phyloP scores from a whole-genome alignment of 768 basidiomycete species.

The Naematelia encephala region DNA sequence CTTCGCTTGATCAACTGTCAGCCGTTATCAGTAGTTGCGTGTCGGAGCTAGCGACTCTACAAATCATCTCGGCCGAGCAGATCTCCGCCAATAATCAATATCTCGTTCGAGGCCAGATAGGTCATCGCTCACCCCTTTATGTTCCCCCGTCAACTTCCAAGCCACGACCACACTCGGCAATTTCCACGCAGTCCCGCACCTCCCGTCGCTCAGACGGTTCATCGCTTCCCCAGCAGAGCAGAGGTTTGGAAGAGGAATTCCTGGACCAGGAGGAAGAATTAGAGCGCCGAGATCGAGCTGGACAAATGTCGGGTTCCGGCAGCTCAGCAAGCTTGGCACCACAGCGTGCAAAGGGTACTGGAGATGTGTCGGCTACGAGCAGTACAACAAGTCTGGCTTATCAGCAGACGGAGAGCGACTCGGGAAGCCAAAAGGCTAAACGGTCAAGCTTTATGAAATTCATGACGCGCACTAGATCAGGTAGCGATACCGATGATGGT shows the following conservation, averaged over 20 bases:
- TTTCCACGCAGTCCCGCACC: slow-evolving; percentile 16
- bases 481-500: slow-evolving; percentile 35
- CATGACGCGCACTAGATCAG: slow-evolving; percentile 31
- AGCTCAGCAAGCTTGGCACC: background rate
- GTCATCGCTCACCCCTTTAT: slow-evolving; percentile 17
- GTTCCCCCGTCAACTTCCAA: slow-evolving; percentile 4
- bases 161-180: slow-evolving; percentile 15
- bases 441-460: slow-evolving; percentile 21
- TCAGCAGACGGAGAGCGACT: slow-evolving; percentile 38
- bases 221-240: slow-evolving; percentile 9
- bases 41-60: slow-evolving; percentile 19
- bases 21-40: slow-evolving; percentile 15
- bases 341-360: background rate
- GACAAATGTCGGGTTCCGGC: slow-evolving; percentile 6
- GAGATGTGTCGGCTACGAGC: slow-evolving; percentile 17
- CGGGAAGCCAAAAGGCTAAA: slow-evolving; percentile 31
- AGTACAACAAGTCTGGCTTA: slow-evolving; percentile 34
- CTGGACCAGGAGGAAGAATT: slow-evolving; percentile 19
- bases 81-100: slow-evolving; percentile 16
- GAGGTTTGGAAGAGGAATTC: slow-evolving; percentile 47
- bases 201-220: slow-evolving; percentile 5
- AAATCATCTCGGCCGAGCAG: slow-evolving; percentile 32
- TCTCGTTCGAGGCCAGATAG: slow-evolving; percentile 28
- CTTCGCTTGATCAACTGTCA: slow-evolving; percentile 4
- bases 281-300: slow-evolving; percentile 17